Evolutionary conservation across 2,329 filamentous ascomycete genomes (phyloP), one percentile per base, ranked within the genome.

Genomic region (Fusarium heterosporum): DNA sequence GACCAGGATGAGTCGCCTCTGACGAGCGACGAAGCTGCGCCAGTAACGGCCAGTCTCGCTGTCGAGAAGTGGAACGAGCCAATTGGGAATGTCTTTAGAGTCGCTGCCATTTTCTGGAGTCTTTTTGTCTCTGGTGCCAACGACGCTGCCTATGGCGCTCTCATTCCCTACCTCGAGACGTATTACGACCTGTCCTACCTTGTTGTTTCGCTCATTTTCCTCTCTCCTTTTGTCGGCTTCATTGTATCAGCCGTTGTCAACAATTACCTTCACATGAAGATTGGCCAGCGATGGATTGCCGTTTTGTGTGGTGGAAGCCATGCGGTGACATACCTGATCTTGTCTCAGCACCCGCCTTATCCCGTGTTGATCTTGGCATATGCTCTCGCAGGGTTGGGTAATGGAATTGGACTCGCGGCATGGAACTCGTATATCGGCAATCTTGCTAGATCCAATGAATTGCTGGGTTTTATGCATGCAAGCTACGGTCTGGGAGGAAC

Each of bases 401-500:
- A 91, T 72, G 90, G 90, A 0, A 76, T 93, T 0, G 81, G 83
- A 8, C 88, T 85, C 57, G 83, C 81, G 4, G 84, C 78, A 1
- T 87, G 84, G 83, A 84, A 85, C 68, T 81, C 83, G 0, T 85
- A 80, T 76, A 77, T 85, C 8, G 91, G 91, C 0, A 89, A 87
- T 66, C 88, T 93, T 84, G 84, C 84, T 11, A 86, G 86, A 55
- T 86, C 90, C 1, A 93, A 93, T 69, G 87, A 93, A 73, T 74
- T 93, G 1, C 79, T 91, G 1, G 90, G 90, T 0, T 82, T 92
- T 49, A 77, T 93, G 39, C 90, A 93, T 69, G 89, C 85, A 0
- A 85, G 85, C 49, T 93, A 92, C 69, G 90, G 89, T 0, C 69
- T 87, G 0, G 90, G 91, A 0, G 91, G 88, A 1, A 87, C 90